phyloP scores from a whole-genome alignment of 306 rosid species.

The Adenanthera pavonina region DNA sequence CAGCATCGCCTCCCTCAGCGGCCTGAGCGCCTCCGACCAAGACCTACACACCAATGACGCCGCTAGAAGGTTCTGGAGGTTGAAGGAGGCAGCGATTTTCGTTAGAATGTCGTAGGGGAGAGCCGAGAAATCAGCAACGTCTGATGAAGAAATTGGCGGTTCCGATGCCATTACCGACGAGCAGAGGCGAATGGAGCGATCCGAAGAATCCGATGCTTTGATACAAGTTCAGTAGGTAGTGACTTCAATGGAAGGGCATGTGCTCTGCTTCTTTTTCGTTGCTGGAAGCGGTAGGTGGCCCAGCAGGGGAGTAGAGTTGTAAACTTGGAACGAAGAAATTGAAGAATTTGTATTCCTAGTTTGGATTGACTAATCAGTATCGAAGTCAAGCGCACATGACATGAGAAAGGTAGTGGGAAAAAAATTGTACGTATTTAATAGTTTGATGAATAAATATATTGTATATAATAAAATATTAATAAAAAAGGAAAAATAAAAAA shows the following conservation, averaged over 20 bases:
- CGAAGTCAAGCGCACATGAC: too few species aligned
- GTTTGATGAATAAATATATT: too few species aligned
- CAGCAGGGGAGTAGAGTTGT: too few species aligned
- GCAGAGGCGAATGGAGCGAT: constrained; percentile 36
- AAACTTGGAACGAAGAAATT: not conserved
- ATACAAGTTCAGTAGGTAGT: not conserved
- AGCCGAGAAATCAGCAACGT: constrained; percentile 56
- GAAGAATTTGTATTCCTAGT: not conserved
- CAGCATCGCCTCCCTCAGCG: constrained; percentile 76
- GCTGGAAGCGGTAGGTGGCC: not conserved
- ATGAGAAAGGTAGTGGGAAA: too few species aligned
- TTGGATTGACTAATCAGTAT: too few species aligned
- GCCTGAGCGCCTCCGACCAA: constrained; percentile 75
- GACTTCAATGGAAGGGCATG: constrained; percentile 54
- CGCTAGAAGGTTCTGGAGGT: constrained; percentile 58
- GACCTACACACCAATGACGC: constrained; percentile 80
- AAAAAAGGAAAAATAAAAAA: too few species aligned
- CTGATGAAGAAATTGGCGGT: not conserved
- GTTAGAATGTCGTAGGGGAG: constrained; percentile 72
- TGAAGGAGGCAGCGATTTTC: constrained; percentile 63
- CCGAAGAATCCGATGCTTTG: not conserved
- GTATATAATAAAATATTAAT: too few species aligned
- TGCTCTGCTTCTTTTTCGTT: constrained; percentile 52
- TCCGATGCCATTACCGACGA: constrained; percentile 24
- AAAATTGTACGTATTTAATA: too few species aligned